Conservation (phyloP, 192 early-diverging fungal genomes). For the Entophlyctis luteolus region DNA sequence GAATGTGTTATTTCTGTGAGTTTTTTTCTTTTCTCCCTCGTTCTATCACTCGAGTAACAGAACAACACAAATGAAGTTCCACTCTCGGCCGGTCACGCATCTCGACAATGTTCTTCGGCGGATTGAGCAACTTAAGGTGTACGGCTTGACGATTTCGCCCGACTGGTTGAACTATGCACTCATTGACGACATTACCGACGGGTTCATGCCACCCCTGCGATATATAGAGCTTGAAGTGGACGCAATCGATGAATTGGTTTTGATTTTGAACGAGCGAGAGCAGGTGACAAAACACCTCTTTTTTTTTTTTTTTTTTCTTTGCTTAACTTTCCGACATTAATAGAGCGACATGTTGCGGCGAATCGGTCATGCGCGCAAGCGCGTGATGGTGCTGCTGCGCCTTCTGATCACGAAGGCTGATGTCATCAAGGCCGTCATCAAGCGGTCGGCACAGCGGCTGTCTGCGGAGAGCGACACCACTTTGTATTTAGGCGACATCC, state of each 20-base stretch:
- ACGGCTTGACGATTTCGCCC: constrained; percentile 79
- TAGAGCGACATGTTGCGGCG: constrained; percentile 68
- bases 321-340: not conserved
- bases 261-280: constrained; percentile 89
- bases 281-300: constrained; percentile 21
- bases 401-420: constrained; percentile 66
- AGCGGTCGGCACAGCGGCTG: constrained; percentile 48
- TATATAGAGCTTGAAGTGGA: constrained; percentile 93
- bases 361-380: constrained; percentile 69
- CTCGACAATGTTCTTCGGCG: constrained; percentile 79
- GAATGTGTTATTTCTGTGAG: constrained; percentile 57
- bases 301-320: not conserved
- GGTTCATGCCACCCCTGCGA: constrained; percentile 79
- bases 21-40: not conserved
- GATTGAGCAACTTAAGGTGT: constrained; percentile 78
- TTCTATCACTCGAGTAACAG: not conserved
- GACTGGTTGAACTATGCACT: constrained; percentile 97
- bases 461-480: constrained; percentile 43
- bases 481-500: constrained; percentile 62
- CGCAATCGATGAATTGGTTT: constrained; percentile 88
- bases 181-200: constrained; percentile 92
- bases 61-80: constrained; percentile 67
- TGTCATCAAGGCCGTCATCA: constrained; percentile 66
- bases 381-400: constrained; percentile 64
- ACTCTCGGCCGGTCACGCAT: constrained; percentile 72